Conservation (phyloP, 2,329 filamentous ascomycete genomes). For the Phaeosphaeriaceae sp. region DNA sequence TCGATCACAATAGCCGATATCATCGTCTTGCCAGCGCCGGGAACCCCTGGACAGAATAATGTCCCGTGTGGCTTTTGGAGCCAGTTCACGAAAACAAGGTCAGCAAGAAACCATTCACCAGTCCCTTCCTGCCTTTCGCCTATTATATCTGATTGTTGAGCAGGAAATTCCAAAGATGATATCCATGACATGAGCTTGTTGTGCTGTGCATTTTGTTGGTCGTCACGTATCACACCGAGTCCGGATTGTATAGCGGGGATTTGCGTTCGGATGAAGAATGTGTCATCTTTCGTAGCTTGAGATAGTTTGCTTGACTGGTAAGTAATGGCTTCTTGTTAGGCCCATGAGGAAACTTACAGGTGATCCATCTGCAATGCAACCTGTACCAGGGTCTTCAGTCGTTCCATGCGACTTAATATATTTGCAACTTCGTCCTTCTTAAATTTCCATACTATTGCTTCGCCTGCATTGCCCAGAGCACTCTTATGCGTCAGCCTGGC, state of each 20-base stretch:
- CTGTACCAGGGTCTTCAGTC: conserved; percentile 16
- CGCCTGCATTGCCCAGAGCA: too few relatives aligned
- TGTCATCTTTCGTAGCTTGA: too few relatives aligned
- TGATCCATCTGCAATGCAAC: too few relatives aligned
- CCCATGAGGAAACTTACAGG: too few relatives aligned
- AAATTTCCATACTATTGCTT: too few relatives aligned
- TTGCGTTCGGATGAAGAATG: too few relatives aligned
- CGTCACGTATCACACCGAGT: too few relatives aligned
- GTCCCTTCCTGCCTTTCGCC: conserved; percentile 7
- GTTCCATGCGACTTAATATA: conserved; percentile 25
- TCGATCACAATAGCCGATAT: conserved; percentile 31
- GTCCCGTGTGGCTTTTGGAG: conserved; percentile 17
- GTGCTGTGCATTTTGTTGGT: too few relatives aligned
- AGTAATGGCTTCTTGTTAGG: conserved; percentile 3
- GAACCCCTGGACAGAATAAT: conserved; percentile 18
- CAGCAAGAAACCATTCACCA: too few relatives aligned
- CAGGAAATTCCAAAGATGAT: conserved; percentile 11
- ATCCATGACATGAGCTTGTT: conserved; percentile 12
- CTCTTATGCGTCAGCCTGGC: too few relatives aligned
- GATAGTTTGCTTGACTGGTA: background rate
- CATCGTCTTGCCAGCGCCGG: conserved; percentile 38
- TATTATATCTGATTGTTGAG: conserved; percentile 23
- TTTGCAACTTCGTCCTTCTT: background rate
- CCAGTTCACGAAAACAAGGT: conserved; percentile 4
- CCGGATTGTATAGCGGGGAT: too few relatives aligned